Evolutionary conservation across 805 yeast species (phyloP).

Genomic region (Metschnikowia reukaufii): DNA sequence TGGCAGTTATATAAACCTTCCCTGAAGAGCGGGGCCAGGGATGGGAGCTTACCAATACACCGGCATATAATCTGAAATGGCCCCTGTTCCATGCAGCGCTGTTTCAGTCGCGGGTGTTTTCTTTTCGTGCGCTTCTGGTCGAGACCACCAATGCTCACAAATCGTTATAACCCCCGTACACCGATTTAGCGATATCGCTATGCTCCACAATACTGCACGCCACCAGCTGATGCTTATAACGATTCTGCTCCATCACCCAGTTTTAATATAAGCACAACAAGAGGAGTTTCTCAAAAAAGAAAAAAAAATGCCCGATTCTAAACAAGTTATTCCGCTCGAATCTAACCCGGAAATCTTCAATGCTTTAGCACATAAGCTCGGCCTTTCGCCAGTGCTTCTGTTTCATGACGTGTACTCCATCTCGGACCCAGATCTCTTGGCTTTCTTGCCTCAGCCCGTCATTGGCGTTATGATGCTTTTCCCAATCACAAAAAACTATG

Average conservation of each 20-base stretch:
- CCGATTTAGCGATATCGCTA: too few species aligned
- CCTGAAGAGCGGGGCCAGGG: background rate
- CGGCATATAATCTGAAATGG: background rate
- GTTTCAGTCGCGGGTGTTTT: background rate
- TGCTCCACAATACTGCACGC: background rate
- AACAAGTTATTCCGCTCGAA: conserved; percentile 76
- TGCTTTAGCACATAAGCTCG: conserved; percentile 63
- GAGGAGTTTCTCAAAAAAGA: too few species aligned
- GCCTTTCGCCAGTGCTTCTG: conserved; percentile 56
- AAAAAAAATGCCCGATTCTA: conserved; percentile 17
- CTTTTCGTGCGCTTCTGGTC: background rate
- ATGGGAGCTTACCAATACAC: background rate
- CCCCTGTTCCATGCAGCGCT: background rate
- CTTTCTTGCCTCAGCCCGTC: conserved; percentile 79
- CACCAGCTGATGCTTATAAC: background rate
- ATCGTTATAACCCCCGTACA: background rate
- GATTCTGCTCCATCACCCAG: too few species aligned
- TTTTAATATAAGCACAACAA: too few species aligned
- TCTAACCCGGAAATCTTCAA: conserved; percentile 86
- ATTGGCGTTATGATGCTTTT: conserved; percentile 75
- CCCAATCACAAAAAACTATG: conserved; percentile 70
- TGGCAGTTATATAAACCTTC: background rate
- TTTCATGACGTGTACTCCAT: conserved; percentile 84
- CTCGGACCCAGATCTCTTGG: conserved; percentile 77
- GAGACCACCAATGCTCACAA: background rate